phyloP scores from a whole-genome alignment of 2,329 filamentous ascomycete genomes.

The Alternaria novae-zelandiae region DNA sequence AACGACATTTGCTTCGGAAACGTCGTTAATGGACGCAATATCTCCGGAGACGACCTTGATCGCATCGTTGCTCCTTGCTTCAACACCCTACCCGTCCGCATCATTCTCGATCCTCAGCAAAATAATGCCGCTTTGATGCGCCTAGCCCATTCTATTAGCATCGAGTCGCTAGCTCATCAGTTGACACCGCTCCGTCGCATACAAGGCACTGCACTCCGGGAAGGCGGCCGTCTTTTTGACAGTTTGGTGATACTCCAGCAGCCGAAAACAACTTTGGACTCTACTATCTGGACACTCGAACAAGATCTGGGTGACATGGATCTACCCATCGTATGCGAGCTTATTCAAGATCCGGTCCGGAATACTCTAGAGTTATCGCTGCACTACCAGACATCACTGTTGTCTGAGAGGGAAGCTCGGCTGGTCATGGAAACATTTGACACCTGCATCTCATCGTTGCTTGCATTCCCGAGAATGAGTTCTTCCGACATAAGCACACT shows the following conservation, averaged over 20 bases:
- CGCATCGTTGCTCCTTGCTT: constrained; percentile 87
- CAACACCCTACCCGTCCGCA: constrained; percentile 80
- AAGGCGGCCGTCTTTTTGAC: constrained; percentile 72
- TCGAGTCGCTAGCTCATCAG: constrained; percentile 70
- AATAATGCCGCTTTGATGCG: constrained; percentile 66
- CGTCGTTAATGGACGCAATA: constrained; percentile 77
- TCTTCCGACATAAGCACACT: constrained; percentile 33
- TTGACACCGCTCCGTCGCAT: constrained; percentile 76
- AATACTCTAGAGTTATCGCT: constrained; percentile 66
- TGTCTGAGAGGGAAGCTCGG: constrained; percentile 35
- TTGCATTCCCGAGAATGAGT: constrained; percentile 25
- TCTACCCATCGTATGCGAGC: constrained; percentile 77
- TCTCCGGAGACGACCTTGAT: constrained; percentile 70
- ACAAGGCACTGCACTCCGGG: constrained; percentile 59
- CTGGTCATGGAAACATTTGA: constrained; percentile 40
- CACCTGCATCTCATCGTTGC: constrained; percentile 30
- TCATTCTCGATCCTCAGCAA: constrained; percentile 56
- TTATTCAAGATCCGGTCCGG: constrained; percentile 62
- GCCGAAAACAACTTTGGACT: constrained; percentile 53
- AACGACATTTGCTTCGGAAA: constrained; percentile 85
- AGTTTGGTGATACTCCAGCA: constrained; percentile 81
- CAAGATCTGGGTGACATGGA: constrained; percentile 70
- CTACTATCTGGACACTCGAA: constrained; percentile 58
- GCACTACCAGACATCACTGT: constrained; percentile 58
- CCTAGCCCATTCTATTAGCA: constrained; percentile 66